Conservation (phyloP, 495 filamentous ascomycete species). For the Pseudomonodictys pantanalensis region DNA sequence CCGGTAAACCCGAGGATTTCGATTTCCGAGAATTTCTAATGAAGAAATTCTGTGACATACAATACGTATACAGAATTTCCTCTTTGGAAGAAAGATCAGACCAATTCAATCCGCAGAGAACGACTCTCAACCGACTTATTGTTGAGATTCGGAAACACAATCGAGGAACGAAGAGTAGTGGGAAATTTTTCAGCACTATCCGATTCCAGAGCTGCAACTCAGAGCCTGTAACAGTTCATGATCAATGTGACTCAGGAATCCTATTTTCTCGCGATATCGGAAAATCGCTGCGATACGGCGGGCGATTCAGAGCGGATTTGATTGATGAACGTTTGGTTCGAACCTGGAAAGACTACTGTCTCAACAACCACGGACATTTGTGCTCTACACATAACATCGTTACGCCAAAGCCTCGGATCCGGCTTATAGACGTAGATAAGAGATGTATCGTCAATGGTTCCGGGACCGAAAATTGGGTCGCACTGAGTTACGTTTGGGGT, state of each 20-base stretch:
- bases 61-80: not conserved
- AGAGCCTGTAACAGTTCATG: not conserved
- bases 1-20: not conserved
- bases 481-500: not conserved
- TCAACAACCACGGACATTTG: not conserved
- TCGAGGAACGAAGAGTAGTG: not conserved
- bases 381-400: not conserved
- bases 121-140: not conserved
- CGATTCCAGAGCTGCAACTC: not conserved
- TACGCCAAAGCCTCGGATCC: not conserved
- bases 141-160: not conserved
- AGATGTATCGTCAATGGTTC: not conserved
- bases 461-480: not conserved
- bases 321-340: not conserved
- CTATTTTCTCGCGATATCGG: not conserved
- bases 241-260: not conserved
- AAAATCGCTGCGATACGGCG: not conserved
- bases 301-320: not conserved
- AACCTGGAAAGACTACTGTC: not conserved
- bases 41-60: not conserved
- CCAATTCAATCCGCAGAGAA: not conserved
- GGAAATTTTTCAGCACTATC: not conserved
- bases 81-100: not conserved
- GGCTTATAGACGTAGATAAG: not conserved
- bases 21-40: not conserved